Conservation (phyloP, 2,329 filamentous ascomycete species). For the Nigrospora oryzae region DNA sequence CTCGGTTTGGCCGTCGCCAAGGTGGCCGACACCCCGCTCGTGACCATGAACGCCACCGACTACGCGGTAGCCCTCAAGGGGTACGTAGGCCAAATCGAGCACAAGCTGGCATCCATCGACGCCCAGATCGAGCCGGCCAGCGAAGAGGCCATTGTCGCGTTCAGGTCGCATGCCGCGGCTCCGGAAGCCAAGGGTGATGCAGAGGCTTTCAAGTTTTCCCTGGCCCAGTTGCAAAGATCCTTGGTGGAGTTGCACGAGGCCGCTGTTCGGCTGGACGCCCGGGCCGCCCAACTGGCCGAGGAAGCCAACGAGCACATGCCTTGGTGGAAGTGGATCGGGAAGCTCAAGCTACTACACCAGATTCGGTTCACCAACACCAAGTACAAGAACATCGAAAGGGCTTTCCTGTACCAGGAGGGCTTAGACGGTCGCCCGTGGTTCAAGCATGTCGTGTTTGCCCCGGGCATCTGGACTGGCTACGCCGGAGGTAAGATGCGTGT, state of each 20-base stretch:
- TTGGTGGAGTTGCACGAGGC: slow-evolving; percentile 23
- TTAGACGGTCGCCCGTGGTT: slow-evolving; percentile 80
- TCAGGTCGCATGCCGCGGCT: slow-evolving; percentile 12
- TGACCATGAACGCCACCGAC: slow-evolving; percentile 56
- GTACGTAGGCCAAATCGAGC: slow-evolving; percentile 44
- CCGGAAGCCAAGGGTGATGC: slow-evolving; percentile 23
- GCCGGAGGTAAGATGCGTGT: slow-evolving; percentile 51
- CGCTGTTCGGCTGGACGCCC: slow-evolving; percentile 35
- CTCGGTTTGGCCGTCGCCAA: slow-evolving; percentile 53
- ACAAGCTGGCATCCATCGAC: slow-evolving; percentile 30
- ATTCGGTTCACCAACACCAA: slow-evolving; percentile 65
- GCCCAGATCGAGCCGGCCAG: slow-evolving; percentile 12
- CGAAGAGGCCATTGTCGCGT: slow-evolving; percentile 20
- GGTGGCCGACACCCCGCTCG: slow-evolving; percentile 51
- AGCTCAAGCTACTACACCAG: slow-evolving; percentile 52
- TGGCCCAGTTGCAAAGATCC: slow-evolving; percentile 27
- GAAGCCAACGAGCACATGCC: slow-evolving; percentile 46
- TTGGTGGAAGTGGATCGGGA: slow-evolving; percentile 72
- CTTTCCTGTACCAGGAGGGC: slow-evolving; percentile 68
- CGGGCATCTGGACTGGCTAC: slow-evolving; percentile 87
- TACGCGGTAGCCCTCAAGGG: slow-evolving; percentile 49
- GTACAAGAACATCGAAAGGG: slow-evolving; percentile 77
- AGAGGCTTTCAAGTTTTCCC: slow-evolving; percentile 28
- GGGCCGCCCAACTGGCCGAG: slow-evolving; percentile 26
- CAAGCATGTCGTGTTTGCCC: slow-evolving; percentile 91